These are phyloP conservation scores for Penicillium egyptiacum DNA, from an alignment of 495 filamentous ascomycete species.

Conservation along the genomic window DNA sequence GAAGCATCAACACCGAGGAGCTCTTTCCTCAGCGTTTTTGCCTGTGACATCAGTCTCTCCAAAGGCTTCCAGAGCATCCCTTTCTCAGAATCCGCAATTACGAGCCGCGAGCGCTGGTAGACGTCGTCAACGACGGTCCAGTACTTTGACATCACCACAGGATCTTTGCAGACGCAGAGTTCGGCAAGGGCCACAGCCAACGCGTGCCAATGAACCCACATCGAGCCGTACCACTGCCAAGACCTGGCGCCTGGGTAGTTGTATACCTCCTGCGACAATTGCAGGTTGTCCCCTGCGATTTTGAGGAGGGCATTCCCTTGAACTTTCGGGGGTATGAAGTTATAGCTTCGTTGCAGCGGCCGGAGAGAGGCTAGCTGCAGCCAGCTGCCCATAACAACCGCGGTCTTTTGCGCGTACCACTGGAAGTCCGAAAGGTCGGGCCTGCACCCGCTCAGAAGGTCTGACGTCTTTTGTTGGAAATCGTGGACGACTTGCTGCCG, in stretches of 20 bases:
- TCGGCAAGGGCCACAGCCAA: constrained; percentile 62
- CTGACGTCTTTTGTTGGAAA: constrained; percentile 29
- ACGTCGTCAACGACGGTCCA: constrained; percentile 68
- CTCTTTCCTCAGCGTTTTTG: constrained; percentile 25
- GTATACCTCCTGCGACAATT: constrained; percentile 22
- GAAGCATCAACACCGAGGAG: constrained; percentile 12
- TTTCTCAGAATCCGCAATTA: constrained; percentile 53
- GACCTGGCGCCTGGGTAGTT: constrained; percentile 25
- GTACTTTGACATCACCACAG: constrained; percentile 63
- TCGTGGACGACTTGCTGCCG: constrained; percentile 33
- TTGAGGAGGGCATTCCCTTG: constrained; percentile 28
- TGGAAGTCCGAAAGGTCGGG: constrained; percentile 30
- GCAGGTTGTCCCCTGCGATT: constrained; percentile 34
- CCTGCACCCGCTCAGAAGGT: constrained; percentile 25
- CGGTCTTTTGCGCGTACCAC: constrained; percentile 26
- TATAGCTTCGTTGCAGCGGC: constrained; percentile 28
- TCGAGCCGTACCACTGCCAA: constrained; percentile 42
- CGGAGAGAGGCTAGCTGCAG: constrained; percentile 37
- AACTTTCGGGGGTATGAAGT: constrained; percentile 31
- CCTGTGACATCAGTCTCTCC: constrained; percentile 59
- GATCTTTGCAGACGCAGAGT: constrained; percentile 63
- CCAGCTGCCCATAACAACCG: constrained; percentile 27
- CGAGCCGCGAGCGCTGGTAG: constrained; percentile 52
- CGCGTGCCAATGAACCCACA: constrained; percentile 50
- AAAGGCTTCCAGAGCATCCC: constrained; percentile 71